Evolutionary conservation across 2,329 filamentous ascomycete genomes (phyloP), one percentile per base, ranked within the genome.

Genomic region (Raffaelea arxii): DNA sequence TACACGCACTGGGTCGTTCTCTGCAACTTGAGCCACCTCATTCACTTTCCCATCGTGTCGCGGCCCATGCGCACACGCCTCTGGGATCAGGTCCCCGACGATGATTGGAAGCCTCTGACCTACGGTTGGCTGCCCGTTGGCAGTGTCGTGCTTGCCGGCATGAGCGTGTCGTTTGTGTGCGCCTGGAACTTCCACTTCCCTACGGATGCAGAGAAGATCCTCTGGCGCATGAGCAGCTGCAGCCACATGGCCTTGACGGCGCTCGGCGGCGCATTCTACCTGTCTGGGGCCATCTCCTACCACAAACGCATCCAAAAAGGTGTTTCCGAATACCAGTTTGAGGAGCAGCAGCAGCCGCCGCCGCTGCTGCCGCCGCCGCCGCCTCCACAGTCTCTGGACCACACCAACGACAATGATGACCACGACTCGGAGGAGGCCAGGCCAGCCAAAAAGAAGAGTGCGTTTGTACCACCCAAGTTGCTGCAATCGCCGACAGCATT

Each of bases 111-210:
- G 18, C 42, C 46, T 4, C 45, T 57, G 9, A 51, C 53, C 25
- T 46, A 49, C 1, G 51, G 57, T 25, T 24, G 50, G 1, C 42
- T 54, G 2, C 41, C 43, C 3, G 46, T 53, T 4, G 44, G 41
- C 1, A 27, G 49, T 2, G 16, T 56, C 2, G 42, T 58, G 12
- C 38, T 52, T 12, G 10, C 52, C 4, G 46, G 25, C 0, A 54
- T 54, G 32, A 53, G 52, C 36, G 30, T 49, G 4, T 46, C 48
- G 3, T 56, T 58, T 30, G 44, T 60, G 9, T 4, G 43, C 3
- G 58, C 50, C 0, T 62, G 57, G 59, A 56, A 58, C 43, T 61
- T 60, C 22, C 19, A 46, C 37, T 62, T 61, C 19, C 53, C 59
- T 1, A 58, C 54, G 1, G 1, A 36, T 4, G 41, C 35, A 0